Evolutionary conservation across 257 asterid species (phyloP).

Genomic region (Capsicum baccatum): DNA sequence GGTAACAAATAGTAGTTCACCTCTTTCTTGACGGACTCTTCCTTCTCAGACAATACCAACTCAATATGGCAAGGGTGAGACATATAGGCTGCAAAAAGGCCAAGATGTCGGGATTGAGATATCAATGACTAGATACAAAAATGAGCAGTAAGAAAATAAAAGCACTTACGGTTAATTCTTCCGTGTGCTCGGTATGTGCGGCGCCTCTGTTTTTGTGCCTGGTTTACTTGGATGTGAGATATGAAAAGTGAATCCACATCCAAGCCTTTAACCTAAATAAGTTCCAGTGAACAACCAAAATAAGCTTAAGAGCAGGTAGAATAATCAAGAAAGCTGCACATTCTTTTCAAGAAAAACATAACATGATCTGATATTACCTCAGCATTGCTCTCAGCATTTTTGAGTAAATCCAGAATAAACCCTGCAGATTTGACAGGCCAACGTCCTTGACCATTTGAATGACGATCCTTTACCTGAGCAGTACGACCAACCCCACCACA

Average conservation of each 20-base stretch:
- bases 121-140: neutral
- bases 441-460: constrained; percentile 75
- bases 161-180: constrained; percentile 65
- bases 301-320: neutral
- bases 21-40: constrained; percentile 76
- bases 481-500: constrained; percentile 78
- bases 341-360: neutral
- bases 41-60: constrained; percentile 66
- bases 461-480: constrained; percentile 77
- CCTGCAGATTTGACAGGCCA: constrained; percentile 83
- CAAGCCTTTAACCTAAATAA: constrained; percentile 66
- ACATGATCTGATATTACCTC: constrained; percentile 44
- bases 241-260: constrained; percentile 76
- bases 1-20: constrained; percentile 22
- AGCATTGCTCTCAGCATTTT: constrained; percentile 81
- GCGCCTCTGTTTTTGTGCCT: constrained; percentile 77
- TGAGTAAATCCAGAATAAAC: constrained; percentile 67
- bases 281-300: neutral
- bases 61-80: constrained; percentile 81
- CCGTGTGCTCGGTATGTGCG: constrained; percentile 85
- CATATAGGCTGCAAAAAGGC: constrained; percentile 54
- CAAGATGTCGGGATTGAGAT: neutral
- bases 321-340: neutral
- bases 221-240: constrained; percentile 77
- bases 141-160: neutral